phyloP scores from a whole-genome alignment of 2,329 filamentous ascomycete species.

The Pyricularia sp. region DNA sequence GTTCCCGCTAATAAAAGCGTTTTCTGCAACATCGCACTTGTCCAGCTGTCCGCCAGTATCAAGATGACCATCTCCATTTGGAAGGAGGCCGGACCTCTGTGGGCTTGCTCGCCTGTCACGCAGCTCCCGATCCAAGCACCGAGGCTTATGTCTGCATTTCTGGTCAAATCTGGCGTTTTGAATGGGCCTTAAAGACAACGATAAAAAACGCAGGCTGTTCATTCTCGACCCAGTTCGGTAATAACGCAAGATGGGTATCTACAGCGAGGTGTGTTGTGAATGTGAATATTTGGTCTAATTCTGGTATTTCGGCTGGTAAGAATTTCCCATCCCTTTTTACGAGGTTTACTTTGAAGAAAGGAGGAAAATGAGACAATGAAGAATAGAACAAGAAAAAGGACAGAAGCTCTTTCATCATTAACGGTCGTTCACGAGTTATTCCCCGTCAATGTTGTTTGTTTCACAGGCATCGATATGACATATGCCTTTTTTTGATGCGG shows the following conservation, averaged over 20 bases:
- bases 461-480: constrained; percentile 22
- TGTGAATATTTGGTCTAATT: constrained; percentile 40
- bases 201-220: constrained; percentile 30
- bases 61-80: too few relatives aligned
- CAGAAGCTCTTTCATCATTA: too few relatives aligned
- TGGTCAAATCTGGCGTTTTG: constrained; percentile 36
- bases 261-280: constrained; percentile 38
- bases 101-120: too few relatives aligned
- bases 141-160: constrained; percentile 18
- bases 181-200: constrained; percentile 36
- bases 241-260: constrained; percentile 31
- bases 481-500: constrained; percentile 22
- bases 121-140: too few relatives aligned
- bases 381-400: too few relatives aligned
- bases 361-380: too few relatives aligned
- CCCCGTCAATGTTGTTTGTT: background rate
- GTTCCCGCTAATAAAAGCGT: too few relatives aligned
- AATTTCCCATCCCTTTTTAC: background rate
- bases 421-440: too few relatives aligned
- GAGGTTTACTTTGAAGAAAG: too few relatives aligned
- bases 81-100: too few relatives aligned
- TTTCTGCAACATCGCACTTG: too few relatives aligned
- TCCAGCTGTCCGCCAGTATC: too few relatives aligned
- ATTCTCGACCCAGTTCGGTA: constrained; percentile 20
- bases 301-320: constrained; percentile 37